Evolutionary conservation across 140 eudicot species (phyloP), one percentile per base, ranked within the genome.

Genomic region (Cichorium intybus): DNA sequence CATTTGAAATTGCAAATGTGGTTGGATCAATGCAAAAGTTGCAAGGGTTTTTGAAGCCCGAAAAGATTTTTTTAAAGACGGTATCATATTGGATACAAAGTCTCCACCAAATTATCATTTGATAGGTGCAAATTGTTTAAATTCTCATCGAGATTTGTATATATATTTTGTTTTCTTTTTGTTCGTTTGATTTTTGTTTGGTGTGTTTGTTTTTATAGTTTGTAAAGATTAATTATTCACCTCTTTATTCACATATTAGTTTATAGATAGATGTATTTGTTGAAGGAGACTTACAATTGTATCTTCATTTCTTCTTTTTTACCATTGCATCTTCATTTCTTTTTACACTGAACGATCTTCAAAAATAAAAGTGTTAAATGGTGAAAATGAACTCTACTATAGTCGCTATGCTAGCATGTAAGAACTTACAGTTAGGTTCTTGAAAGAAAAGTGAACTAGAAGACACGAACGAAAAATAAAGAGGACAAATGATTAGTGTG

Each of bases 111-210:
- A 24, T 74, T 24, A 48, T 24, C 60, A 16, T 43, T 43, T 51
- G 24, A 27, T 26, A 14, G 49, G 50, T 15, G 49, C 58, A 56
- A 23, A 52, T 68, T 61, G 60, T 60, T 52, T 21, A 24, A 39
- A 27, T 43, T 31, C 11, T 53, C 46, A 43, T 68, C 45, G 63
- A 62, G 76, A 69, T 57, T 31, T 79, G 80, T 74, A 74, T 56
- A 79, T 79, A 73, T 39, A 22, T 29, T 63, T 48, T 68, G 18
- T 24, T 37, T 58, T 20, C 26, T 12, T 47, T n/a, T 15, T 17
- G 29, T 20, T 53, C 20, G 24, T 56, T 26, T 28, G 24, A 9
- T 46, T 68, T 54, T 58, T 54, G 68, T 70, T 53, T 20, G 56
- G 64, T 57, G 75, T 45, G 50, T 68, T 58, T 53, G 56, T 3